A percentile compares a stretch with the other conserved stretches of the same genome.
phyloP scores from a whole-genome alignment of 2,329 filamentous ascomycete species.

The Aplosporella prunicola region DNA sequence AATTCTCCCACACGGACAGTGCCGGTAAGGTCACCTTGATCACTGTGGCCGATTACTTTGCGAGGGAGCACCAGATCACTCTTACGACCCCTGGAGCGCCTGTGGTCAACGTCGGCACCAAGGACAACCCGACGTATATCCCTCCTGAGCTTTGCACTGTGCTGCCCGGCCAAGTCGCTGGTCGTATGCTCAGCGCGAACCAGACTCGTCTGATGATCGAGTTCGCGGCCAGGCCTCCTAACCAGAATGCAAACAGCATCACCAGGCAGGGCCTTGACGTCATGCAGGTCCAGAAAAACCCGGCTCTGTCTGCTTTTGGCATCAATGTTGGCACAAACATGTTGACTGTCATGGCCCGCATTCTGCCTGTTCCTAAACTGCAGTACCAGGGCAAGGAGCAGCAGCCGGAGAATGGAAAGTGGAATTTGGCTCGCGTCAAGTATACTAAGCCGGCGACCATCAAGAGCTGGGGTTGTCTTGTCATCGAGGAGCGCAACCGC shows the following conservation, averaged over 20 bases:
- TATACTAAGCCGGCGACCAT: constrained; percentile 20
- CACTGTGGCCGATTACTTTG: constrained; percentile 7
- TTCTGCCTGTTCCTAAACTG: constrained; percentile 53
- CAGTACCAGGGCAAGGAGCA: constrained; percentile 41
- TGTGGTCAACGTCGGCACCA: constrained; percentile 21
- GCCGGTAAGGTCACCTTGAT: constrained; percentile 5
- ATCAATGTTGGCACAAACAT: constrained; percentile 52
- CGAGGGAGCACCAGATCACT: constrained; percentile 15
- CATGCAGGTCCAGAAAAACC: constrained; percentile 6
- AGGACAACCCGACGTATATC: constrained; percentile 21
- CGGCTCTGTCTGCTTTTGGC: constrained; percentile 42
- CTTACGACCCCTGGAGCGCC: constrained; percentile 18
- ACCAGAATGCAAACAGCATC: constrained; percentile 18
- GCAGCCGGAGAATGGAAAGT: constrained; percentile 45
- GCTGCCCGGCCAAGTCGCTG: constrained; percentile 23
- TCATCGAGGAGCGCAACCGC: constrained; percentile 19
- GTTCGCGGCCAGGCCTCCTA: constrained; percentile 23
- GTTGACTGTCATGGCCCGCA: constrained; percentile 62
- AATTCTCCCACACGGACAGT: constrained; percentile 3
- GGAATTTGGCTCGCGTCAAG: constrained; percentile 51
- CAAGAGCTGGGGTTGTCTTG: constrained; percentile 20
- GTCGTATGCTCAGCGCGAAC: constrained; percentile 15
- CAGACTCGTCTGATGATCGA: constrained; percentile 24
- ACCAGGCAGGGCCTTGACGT: constrained; percentile 7
- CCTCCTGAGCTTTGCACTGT: constrained; percentile 25